Evolutionary conservation across 2,329 filamentous ascomycete genomes (phyloP).

Genomic region (Phialophora verrucosa): DNA sequence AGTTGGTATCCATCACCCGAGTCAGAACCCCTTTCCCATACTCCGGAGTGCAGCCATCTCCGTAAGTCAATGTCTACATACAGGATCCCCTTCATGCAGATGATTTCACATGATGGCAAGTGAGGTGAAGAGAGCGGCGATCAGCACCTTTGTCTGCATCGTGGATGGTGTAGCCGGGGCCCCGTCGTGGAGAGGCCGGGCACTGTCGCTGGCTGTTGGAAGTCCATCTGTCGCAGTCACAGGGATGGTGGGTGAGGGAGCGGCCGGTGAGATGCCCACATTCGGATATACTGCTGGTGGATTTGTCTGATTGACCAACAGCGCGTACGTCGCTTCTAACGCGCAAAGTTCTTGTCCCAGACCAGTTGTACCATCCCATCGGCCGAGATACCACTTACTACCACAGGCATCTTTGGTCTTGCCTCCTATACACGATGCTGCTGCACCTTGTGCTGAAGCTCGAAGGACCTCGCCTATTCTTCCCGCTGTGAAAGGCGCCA

Average conservation of each 20-base stretch:
- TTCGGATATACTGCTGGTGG: slow-evolving; percentile 30
- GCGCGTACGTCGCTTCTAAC: slow-evolving; percentile 59
- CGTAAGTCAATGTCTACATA: neutral
- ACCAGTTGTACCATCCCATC: slow-evolving; percentile 64
- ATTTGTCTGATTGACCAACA: slow-evolving; percentile 39
- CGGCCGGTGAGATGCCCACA: slow-evolving; percentile 25
- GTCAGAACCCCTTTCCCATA: neutral
- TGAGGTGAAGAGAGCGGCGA: slow-evolving; percentile 20
- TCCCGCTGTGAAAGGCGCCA: slow-evolving; percentile 65
- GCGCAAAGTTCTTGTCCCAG: slow-evolving; percentile 74
- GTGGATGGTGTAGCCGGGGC: slow-evolving; percentile 3
- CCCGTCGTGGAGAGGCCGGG: slow-evolving; percentile 33
- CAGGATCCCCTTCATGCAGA: neutral
- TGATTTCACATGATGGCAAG: slow-evolving; percentile 9
- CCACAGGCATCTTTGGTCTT: slow-evolving; percentile 64
- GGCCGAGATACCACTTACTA: slow-evolving; percentile 64
- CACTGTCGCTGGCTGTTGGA: slow-evolving; percentile 21
- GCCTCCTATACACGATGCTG: slow-evolving; percentile 67
- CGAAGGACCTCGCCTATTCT: slow-evolving; percentile 64
- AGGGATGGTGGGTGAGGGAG: slow-evolving; percentile 20
- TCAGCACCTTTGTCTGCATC: slow-evolving; percentile 24
- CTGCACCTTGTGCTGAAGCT: slow-evolving; percentile 62
- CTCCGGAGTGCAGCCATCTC: neutral
- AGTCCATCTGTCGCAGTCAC: slow-evolving; percentile 23
- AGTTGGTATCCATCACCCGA: neutral